Base-by-base conservation (phyloP, 306 rosid genomes). In the Cicer arietinum region DNA sequence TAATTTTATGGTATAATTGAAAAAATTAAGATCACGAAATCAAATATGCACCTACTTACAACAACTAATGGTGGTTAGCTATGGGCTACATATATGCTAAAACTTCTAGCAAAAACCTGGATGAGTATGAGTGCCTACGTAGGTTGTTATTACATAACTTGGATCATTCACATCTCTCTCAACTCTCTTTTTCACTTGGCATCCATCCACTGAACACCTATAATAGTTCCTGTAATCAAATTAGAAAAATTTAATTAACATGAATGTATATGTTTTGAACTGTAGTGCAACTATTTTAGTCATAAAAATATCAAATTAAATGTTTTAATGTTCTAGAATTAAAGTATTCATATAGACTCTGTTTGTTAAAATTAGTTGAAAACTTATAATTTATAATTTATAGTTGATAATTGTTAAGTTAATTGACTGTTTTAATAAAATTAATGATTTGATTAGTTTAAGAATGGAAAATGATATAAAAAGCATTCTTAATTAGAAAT, bases 151-250 rank as follows among this genome's bases (percentile, higher is more conserved):
- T 16, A 90, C 98, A 64, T 58, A 90, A 12, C 53, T 78, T 1
- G 86, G 90, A 83, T 92, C 98, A 8, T 87, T 91, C 61, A 45
- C 56, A 13, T 92, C 96, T 86, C 96, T 92, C 76, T 92, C 96
- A 37, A 92, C 94, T 86, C 98, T 87, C 64, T 92, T 92, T 67
- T 92, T 92, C 76, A 92, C 98, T 0, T 84, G 88, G 76, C 98
- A 92, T 69, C 96, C 90, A 2, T 90, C 94, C 72, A 75, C 77
- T 1, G 94, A 87, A 73, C 96, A 92, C 80, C 74, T 90, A 63
- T 90, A 92, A 62, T 92, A 92, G 77, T 92, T 92, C 88, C 98
- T 90, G 88, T 78, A 77, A 70, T 59, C 59, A 75, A 17, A 70
- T 59, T 44, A 68, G 14, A 71, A 39, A 30, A 10, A 20, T 35